Conservation (phyloP, 495 filamentous ascomycete genomes). For the Xylaria grammica region DNA sequence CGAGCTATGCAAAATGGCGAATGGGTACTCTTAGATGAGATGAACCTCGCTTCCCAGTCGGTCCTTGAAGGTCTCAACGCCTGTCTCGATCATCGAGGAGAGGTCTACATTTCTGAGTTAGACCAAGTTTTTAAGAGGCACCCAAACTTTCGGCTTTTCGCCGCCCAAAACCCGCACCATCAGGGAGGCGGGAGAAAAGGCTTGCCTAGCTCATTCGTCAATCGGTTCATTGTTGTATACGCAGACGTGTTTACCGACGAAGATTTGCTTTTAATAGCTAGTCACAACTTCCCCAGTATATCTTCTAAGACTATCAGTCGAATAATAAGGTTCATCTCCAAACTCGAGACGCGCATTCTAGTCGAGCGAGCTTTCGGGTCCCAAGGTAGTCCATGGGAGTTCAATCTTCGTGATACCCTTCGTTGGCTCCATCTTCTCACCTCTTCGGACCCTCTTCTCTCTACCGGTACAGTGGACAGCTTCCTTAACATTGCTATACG, state of each 20-base stretch:
- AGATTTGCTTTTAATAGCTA: conserved; percentile 83
- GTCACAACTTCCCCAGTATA: conserved; percentile 71
- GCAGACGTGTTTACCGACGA: conserved; percentile 82
- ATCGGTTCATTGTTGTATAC: conserved; percentile 97
- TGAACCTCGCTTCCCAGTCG: conserved; percentile 97
- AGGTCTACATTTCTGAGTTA: conserved; percentile 93
- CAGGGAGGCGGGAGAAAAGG: conserved; percentile 97
- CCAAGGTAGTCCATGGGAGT: conserved; percentile 94
- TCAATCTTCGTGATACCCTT: conserved; percentile 91
- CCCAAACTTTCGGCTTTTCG: conserved; percentile 88
- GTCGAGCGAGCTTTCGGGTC: conserved; percentile 69
- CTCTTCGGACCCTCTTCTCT: conserved; percentile 59
- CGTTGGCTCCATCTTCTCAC: conserved; percentile 83
- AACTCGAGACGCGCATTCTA: conserved; percentile 72
- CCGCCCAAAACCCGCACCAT: conserved; percentile 96
- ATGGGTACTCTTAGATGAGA: conserved; percentile 97
- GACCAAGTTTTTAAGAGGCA: conserved; percentile 91
- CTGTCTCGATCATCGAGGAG: conserved; percentile 94
- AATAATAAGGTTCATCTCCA: conserved; percentile 80
- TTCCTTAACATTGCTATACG: conserved; percentile 83
- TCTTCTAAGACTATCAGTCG: conserved; percentile 58
- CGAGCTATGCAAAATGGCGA: conserved; percentile 94
- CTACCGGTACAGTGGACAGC: conserved; percentile 60
- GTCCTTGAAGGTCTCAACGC: conserved; percentile 97
- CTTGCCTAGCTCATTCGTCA: conserved; percentile 92